Evolutionary conservation across 2,329 filamentous ascomycete species (phyloP), one percentile per base, ranked within the genome.

Genomic region (Xenosphaeropsis pyriputrescens): DNA sequence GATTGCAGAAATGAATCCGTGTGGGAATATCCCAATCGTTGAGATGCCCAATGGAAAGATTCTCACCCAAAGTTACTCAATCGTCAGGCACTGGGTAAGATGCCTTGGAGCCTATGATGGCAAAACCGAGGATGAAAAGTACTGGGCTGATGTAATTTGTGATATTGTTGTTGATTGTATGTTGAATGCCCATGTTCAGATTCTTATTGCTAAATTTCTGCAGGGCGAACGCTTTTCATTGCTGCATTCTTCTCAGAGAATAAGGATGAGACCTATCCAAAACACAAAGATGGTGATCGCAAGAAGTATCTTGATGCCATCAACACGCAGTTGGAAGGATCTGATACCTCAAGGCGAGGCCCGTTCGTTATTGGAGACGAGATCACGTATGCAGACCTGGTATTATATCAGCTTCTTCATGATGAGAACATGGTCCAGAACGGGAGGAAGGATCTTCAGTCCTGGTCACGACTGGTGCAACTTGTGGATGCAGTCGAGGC

Each of bases 31-130:
- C 18, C 52, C 48, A 2, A 45, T 56, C 6, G 36, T 54, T 17
- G 47, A 55, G 36, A 44, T 47, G 37, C 43, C 51, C 2, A 45
- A 48, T 33, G 50, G 51, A 6, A 48, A 45, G 37, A 54, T 55
- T 17, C 41, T 56, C 29, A 55, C 48, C 8, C 52, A 56, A 36
- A 54, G 46, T 26, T 55, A 54, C 44, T 50, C 52, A 6, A 53
- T 57, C 32, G 26, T 54, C 4, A 43, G 53, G 26, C 51, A 55
- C 37, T 55, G 50, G 42, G 43, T 44, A 9, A 32, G 50, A 19
- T 43, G 48, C 32, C 36, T 55, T 18, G 49, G 47, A 7, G 45
- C 39, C 5, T 56, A 56, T 43, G 52, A 54, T 22, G 51, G 49
- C 6, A 42, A 47, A 40, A 50, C 41, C 1, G 49, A 55, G 35